Percentiles rank a stretch among this genome's conserved stretches.
These are phyloP conservation scores for Tolypocladium amazonense DNA, from an alignment of 2,329 filamentous ascomycete genomes.

Conservation along the genomic window DNA sequence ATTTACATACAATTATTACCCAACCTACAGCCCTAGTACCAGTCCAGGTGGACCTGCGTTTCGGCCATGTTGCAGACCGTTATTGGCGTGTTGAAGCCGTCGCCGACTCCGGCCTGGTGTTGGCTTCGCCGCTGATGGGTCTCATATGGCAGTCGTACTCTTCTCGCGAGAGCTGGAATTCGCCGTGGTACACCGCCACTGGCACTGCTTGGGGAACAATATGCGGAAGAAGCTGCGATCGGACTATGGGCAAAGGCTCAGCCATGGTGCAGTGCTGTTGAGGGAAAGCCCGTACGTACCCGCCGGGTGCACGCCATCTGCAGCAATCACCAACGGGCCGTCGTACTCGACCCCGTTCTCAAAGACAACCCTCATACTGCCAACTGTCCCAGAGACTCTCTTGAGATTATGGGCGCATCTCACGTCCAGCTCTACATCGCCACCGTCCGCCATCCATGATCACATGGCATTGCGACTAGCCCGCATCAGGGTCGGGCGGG, in stretches of 20 bases:
- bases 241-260: neutral
- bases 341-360: neutral
- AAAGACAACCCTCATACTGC: neutral
- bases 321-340: neutral
- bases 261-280: neutral
- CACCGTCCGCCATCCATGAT: neutral
- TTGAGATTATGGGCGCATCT: neutral
- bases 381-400: neutral
- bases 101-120: neutral
- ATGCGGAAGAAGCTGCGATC: neutral
- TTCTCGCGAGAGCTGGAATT: neutral
- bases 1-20: no score
- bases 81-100: neutral
- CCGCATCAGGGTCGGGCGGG: neutral
- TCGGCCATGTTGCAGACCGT: neutral
- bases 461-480: neutral
- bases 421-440: neutral
- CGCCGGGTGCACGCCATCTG: neutral
- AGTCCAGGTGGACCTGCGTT: neutral
- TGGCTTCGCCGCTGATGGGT: neutral
- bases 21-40: no score
- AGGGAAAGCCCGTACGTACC: neutral
- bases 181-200: neutral
- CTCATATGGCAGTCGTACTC: neutral
- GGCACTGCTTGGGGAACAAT: neutral